Evolutionary conservation across 768 basidiomycete genomes (phyloP).

Genomic region (Lepiota brunneoincarnata): DNA sequence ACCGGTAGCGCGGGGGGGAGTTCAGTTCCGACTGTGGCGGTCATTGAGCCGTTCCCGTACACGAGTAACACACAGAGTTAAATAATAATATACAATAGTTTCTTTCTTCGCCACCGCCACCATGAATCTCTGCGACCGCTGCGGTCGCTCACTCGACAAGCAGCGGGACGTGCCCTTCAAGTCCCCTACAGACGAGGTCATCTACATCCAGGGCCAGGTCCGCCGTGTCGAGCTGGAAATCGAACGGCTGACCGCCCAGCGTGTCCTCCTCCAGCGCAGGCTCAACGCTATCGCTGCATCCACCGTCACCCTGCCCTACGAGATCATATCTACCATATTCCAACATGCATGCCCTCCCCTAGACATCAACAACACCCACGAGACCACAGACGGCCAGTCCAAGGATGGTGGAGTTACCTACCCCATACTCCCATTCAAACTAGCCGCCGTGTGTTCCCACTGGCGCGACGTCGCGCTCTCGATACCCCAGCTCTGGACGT

Average conservation of each 20-base stretch:
- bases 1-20: background rate
- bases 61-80: background rate
- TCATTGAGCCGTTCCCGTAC: constrained; percentile 9
- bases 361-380: background rate
- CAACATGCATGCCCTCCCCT: constrained; percentile 5
- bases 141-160: constrained; percentile 1
- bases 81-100: background rate
- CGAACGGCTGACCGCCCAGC: background rate
- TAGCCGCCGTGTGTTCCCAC: constrained; percentile 9
- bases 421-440: constrained; percentile 7
- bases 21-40: background rate
- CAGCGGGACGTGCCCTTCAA: constrained; percentile 1
- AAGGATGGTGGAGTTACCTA: constrained; percentile 7
- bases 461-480: constrained; percentile 10
- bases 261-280: background rate
- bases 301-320: constrained; percentile 1
- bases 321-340: constrained; percentile 10
- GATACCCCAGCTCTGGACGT: constrained; percentile 11
- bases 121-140: constrained; percentile 8
- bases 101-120: background rate
- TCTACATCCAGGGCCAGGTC: constrained; percentile 4
- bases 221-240: constrained; percentile 5
- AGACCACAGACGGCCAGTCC: background rate
- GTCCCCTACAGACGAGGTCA: constrained; percentile 2
- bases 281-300: constrained; percentile 4